Base-by-base conservation (phyloP, 108 stramenopile species). In the Parietichytrium sp. region DNA sequence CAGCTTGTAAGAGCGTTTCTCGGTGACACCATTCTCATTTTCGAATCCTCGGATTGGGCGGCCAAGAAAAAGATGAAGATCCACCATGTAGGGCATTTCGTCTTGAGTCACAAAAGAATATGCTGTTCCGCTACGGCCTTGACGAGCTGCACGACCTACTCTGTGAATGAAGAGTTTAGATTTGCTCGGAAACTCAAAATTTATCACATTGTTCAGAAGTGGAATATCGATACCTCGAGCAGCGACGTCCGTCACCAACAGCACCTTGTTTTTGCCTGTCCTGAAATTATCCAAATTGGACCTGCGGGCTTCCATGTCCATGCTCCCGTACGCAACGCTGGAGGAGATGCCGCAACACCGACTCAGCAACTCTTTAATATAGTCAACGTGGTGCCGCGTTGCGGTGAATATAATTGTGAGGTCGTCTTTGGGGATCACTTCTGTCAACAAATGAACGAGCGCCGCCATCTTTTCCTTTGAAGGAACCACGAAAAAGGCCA, bases 201-300 rank as follows among this genome's bases (percentile, higher is more conserved):
- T 97, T 83, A 99, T 91, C 15, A 99, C 98, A 83, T 96, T 94
- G 83, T 99, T 96, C 81, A 97, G 94, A 50, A 99, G 88, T 0
- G 98, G 98, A 51, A 99, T 92, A 80, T 99, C 98, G 55, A 99
- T 93, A 36, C 98, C 98, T 27, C 98, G 88, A 4, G 98, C 97
- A 3, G 98, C 98, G 3, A 99, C 96, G 84, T 99, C 98, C 3
- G 98, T 99, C 2, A 97, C 97, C 15, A 99, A 90, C 80, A 99
- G 80, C n/a, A 97, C 89, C 1, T 90, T 91, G 6, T 77, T 90
- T 18, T 78, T 81, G 10, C 96, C 95, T 49, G 84, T 84, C 33
- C 93, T 87, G 83, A 98, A 98, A n/a, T 89, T 87, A n/a, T 91
- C 89, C 29, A 99, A 81, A 83, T 96, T 93, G 7, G 84, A 51